Conservation (phyloP, 2,329 filamentous ascomycete species). For the Chrysosporium queenslandicum region DNA sequence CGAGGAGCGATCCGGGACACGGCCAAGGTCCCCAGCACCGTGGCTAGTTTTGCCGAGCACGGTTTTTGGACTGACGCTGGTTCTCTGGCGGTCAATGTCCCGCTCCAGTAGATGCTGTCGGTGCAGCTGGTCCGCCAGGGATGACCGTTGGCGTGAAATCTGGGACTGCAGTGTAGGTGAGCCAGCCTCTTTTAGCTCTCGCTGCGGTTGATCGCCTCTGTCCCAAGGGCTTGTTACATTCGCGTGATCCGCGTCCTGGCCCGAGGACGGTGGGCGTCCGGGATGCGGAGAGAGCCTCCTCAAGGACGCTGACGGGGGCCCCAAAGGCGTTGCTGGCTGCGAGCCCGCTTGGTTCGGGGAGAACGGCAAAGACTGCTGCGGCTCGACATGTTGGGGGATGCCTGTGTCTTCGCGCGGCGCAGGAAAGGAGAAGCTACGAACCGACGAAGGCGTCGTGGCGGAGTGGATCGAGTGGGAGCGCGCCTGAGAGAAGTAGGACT, state of each 20-base stretch:
- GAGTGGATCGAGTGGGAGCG: slow-evolving; percentile 17
- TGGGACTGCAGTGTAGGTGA: slow-evolving; percentile 26
- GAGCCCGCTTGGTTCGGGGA: slow-evolving; percentile 5
- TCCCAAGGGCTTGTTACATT: slow-evolving; percentile 25
- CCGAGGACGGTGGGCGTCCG: slow-evolving; percentile 30
- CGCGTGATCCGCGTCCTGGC: slow-evolving; percentile 28
- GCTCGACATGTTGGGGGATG: background rate
- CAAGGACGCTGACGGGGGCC: slow-evolving; percentile 33
- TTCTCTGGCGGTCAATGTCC: slow-evolving; percentile 55
- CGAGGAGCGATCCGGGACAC: background rate
- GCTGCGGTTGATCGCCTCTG: slow-evolving; percentile 22
- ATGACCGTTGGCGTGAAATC: slow-evolving; percentile 36
- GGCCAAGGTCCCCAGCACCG: background rate
- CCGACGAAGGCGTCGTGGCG: slow-evolving; percentile 14
- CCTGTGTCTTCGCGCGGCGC: slow-evolving; percentile 10
- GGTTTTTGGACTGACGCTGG: slow-evolving; percentile 69
- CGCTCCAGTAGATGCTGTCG: slow-evolving; percentile 41
- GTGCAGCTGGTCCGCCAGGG: slow-evolving; percentile 23
- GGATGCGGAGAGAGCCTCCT: slow-evolving; percentile 30
- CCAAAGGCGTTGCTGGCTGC: slow-evolving; percentile 31
- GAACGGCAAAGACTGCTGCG: slow-evolving; percentile 3
- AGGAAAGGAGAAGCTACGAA: slow-evolving; percentile 14
- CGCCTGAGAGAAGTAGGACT: slow-evolving; percentile 29
- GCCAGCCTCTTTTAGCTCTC: slow-evolving; percentile 20
- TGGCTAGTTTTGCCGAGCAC: slow-evolving; percentile 12